Evolutionary conservation across 164 flowering plant species (phyloP).

Genomic region (Saururus chinensis): DNA sequence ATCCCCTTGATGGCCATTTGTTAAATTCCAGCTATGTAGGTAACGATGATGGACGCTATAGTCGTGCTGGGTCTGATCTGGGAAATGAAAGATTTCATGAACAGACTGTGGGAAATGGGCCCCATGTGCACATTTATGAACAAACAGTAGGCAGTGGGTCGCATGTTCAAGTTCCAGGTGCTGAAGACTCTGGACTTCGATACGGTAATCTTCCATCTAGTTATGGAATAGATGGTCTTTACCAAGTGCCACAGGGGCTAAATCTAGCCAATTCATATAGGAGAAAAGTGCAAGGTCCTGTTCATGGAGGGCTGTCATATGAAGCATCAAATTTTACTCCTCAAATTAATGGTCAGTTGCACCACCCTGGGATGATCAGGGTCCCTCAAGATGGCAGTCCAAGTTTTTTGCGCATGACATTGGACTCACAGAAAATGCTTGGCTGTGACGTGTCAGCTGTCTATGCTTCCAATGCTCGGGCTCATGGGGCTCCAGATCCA

Average conservation of each 20-base stretch:
- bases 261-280: slow-evolving; percentile 36
- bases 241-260: slow-evolving; percentile 44
- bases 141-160: slow-evolving; percentile 24
- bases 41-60: slow-evolving; percentile 38
- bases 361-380: slow-evolving; percentile 31
- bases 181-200: slow-evolving; percentile 48
- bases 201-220: slow-evolving; percentile 42
- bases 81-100: slow-evolving; percentile 52
- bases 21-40: slow-evolving; percentile 28
- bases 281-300: slow-evolving; percentile 51
- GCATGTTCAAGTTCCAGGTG: slow-evolving; percentile 29
- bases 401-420: slow-evolving; percentile 23
- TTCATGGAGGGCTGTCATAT: slow-evolving; percentile 41
- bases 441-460: slow-evolving; percentile 45
- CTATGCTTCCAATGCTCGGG: slow-evolving; percentile 21
- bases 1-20: slow-evolving; percentile 36
- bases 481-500: slow-evolving; percentile 28
- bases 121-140: slow-evolving; percentile 39
- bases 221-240: slow-evolving; percentile 44
- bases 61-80: slow-evolving; percentile 39
- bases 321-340: slow-evolving; percentile 41
- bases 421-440: slow-evolving; percentile 33
- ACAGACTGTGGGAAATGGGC: slow-evolving; percentile 23
- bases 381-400: slow-evolving; percentile 40
- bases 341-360: slow-evolving; percentile 36